Conservation (phyloP, 2,329 filamentous ascomycete genomes). For the Colletotrichum destructivum region DNA sequence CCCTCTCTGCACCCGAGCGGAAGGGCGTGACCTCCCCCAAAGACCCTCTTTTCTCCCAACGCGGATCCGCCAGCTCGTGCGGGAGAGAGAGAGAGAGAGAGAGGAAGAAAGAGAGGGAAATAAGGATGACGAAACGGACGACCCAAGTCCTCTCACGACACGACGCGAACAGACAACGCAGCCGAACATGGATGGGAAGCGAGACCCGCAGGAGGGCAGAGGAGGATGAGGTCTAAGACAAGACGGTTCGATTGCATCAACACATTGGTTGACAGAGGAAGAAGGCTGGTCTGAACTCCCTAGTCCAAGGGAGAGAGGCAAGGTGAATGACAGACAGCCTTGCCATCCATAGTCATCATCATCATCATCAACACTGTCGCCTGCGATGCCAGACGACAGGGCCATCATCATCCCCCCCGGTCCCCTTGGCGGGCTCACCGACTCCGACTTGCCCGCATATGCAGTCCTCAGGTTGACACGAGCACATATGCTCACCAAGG, state of each 20-base stretch:
- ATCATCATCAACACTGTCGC: not conserved
- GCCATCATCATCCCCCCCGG: not conserved
- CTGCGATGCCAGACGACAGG: conserved; percentile 4
- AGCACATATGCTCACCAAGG: not conserved
- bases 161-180: conserved; percentile 3
- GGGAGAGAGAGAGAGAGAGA: too few species aligned
- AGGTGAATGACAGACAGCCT: not conserved
- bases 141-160: not conserved
- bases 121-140: not conserved
- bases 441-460: conserved; percentile 14
- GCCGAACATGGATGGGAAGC: conserved; percentile 1
- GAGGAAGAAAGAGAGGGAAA: too few species aligned
- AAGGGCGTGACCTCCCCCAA: not conserved
- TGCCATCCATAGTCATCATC: not conserved
- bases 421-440: conserved; percentile 1
- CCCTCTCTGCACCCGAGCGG: conserved; percentile 11
- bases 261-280: not conserved
- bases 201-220: conserved; percentile 5
- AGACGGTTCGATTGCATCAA: conserved; percentile 13
- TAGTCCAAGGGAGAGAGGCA: not conserved
- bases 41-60: too few species aligned
- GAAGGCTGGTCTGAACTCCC: not conserved
- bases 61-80: too few species aligned
- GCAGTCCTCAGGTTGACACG: not conserved
- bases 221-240: not conserved